phyloP scores from a whole-genome alignment of 495 filamentous ascomycete species.

The Xanthoparmelia taractica region DNA sequence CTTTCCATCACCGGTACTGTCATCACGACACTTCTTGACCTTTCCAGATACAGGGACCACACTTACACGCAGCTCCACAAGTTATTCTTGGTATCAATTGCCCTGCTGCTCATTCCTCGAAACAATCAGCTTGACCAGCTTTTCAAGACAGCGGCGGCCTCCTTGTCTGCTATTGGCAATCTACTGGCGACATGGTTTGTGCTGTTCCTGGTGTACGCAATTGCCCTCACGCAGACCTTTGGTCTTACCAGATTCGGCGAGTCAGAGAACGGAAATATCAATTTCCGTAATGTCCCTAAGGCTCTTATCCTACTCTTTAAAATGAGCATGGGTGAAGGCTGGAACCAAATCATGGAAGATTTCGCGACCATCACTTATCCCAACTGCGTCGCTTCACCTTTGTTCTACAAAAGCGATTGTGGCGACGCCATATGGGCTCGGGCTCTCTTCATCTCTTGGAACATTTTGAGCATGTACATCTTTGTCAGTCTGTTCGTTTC shows the following conservation, averaged over 20 bases:
- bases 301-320: conserved; percentile 89
- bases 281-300: conserved; percentile 89
- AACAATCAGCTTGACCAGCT: conserved; percentile 98
- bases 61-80: conserved; percentile 78
- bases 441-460: conserved; percentile 89
- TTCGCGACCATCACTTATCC: conserved; percentile 72
- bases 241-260: conserved; percentile 82
- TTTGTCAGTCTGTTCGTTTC: conserved; percentile 98
- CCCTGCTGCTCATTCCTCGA: conserved; percentile 85
- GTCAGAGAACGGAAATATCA: conserved; percentile 71
- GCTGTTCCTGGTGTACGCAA: conserved; percentile 91
- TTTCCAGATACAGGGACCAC: conserved; percentile 46
- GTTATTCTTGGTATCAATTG: conserved; percentile 83
- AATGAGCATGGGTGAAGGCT: conserved; percentile 87
- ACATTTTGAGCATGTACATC: conserved; percentile 99
- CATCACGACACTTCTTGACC: conserved; percentile 62
- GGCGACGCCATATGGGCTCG: conserved; percentile 83
- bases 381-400: conserved; percentile 56
- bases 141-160: conserved; percentile 98
- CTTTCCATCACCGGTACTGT: conserved; percentile 79
- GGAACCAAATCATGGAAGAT: conserved; percentile 96
- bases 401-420: conserved; percentile 84
- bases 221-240: conserved; percentile 93
- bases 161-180: conserved; percentile 82
- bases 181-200: conserved; percentile 95